Evolutionary conservation across 1,284 basidiomycete genomes (phyloP).

Genomic region (Caloboletus inedulis): DNA sequence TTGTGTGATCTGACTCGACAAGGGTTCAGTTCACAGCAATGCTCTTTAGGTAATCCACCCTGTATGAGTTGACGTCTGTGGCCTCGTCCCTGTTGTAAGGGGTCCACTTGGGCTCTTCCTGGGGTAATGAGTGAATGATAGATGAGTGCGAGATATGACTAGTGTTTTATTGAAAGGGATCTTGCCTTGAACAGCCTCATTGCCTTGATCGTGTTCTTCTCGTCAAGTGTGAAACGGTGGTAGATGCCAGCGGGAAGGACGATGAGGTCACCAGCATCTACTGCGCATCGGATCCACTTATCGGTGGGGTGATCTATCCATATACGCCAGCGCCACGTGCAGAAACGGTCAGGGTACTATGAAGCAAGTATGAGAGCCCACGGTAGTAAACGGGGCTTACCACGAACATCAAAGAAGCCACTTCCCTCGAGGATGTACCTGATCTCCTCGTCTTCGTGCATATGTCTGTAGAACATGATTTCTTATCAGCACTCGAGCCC

Average conservation of each 20-base stretch:
- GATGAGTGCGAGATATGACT: background rate
- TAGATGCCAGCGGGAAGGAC: conserved; percentile 79
- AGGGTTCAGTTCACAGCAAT: conserved; percentile 35
- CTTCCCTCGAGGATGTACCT: conserved; percentile 78
- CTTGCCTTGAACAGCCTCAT: conserved; percentile 76
- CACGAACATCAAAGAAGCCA: conserved; percentile 84
- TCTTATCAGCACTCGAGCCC: conserved; percentile 5
- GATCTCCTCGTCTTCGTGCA: conserved; percentile 92
- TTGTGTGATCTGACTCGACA: background rate
- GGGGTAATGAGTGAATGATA: conserved; percentile 1
- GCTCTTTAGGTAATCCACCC: conserved; percentile 58
- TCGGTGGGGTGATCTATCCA: conserved; percentile 51
- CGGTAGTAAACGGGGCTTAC: conserved; percentile 37
- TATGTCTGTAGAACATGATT: conserved; percentile 49
- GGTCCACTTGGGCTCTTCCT: conserved; percentile 89
- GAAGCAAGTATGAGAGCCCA: background rate
- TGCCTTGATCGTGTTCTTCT: conserved; percentile 63
- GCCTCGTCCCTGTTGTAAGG: conserved; percentile 62
- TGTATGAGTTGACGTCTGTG: conserved; percentile 62
- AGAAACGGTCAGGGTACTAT: background rate
- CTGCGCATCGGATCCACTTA: conserved; percentile 70
- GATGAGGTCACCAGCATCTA: conserved; percentile 70
- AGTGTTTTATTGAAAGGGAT: background rate
- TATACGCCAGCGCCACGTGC: background rate
- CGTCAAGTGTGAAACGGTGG: conserved; percentile 83